A percentile compares a stretch with the other conserved stretches of the same genome.
These are phyloP conservation scores for Capsicum chinense DNA, from an alignment of 257 asterid species.

Conservation along the genomic window DNA sequence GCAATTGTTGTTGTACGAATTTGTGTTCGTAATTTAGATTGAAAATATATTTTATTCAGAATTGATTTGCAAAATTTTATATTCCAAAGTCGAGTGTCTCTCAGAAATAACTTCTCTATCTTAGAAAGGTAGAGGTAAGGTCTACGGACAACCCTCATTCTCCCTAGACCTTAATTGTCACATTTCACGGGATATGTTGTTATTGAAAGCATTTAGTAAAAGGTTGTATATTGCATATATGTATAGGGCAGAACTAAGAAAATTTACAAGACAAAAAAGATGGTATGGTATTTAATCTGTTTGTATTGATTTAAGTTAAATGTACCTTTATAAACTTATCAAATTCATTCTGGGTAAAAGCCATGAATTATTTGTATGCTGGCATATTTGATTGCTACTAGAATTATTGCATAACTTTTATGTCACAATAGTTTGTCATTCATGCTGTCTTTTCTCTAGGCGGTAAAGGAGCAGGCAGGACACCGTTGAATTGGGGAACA, in stretches of 20 bases:
- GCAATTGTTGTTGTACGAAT: not conserved
- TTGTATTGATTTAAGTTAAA: not conserved
- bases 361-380: not conserved
- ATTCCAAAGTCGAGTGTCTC: not conserved
- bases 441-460: conserved; percentile 35
- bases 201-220: not conserved
- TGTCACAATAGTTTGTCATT: conserved; percentile 22
- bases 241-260: not conserved
- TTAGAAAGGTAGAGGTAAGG: not conserved
- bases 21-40: not conserved
- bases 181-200: not conserved
- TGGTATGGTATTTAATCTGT: not conserved
- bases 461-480: conserved; percentile 54
- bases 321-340: not conserved
- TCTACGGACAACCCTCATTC: not conserved
- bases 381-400: not conserved
- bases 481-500: conserved; percentile 60
- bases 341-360: not conserved
- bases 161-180: not conserved
- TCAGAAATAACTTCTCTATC: not conserved
- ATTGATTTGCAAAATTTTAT: not conserved
- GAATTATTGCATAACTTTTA: conserved; percentile 22
- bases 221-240: not conserved
- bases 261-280: not conserved
- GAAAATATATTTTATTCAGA: not conserved